Conservation (phyloP, 1,284 basidiomycete species). For the Tremellales sp. region DNA sequence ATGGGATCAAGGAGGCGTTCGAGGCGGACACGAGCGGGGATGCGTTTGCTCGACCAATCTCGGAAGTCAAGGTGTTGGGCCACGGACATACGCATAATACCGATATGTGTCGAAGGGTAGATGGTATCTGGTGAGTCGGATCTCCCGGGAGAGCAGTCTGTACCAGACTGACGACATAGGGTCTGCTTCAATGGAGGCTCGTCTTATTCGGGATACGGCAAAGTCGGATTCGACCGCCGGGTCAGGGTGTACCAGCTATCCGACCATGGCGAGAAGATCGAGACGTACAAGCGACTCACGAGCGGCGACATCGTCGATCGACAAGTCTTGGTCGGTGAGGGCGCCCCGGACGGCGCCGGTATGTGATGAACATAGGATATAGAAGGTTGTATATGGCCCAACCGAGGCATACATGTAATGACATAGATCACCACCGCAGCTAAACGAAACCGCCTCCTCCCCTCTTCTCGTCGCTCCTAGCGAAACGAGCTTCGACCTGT, state of each 20-base stretch:
- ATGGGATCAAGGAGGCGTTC: conserved; percentile 60
- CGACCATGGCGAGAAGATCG: conserved; percentile 81
- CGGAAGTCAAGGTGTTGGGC: conserved; percentile 58
- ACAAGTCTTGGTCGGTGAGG: conserved; percentile 39
- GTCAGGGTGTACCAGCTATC: conserved; percentile 80
- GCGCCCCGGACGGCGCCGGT: conserved; percentile 27
- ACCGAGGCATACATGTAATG: not conserved
- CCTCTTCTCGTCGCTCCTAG: conserved; percentile 77
- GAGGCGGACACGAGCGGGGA: conserved; percentile 40
- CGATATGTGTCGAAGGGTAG: conserved; percentile 78
- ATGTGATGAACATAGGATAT: not conserved
- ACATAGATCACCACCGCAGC: not conserved
- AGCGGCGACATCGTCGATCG: conserved; percentile 65
- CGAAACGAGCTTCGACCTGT: conserved; percentile 72
- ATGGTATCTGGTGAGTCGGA: conserved; percentile 66
- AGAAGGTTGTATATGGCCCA: not conserved
- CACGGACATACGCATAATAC: conserved; percentile 85
- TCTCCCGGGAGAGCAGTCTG: not conserved
- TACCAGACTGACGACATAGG: conserved; percentile 18
- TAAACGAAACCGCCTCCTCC: conserved; percentile 77
- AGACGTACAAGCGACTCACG: conserved; percentile 83
- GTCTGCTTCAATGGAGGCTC: conserved; percentile 91
- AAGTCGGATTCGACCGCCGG: conserved; percentile 77
- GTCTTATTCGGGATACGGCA: conserved; percentile 81
- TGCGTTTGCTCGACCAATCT: conserved; percentile 54